These are phyloP conservation scores for Penicilliopsis zonata DNA, from an alignment of 495 filamentous ascomycete species.

Conservation along the genomic window DNA sequence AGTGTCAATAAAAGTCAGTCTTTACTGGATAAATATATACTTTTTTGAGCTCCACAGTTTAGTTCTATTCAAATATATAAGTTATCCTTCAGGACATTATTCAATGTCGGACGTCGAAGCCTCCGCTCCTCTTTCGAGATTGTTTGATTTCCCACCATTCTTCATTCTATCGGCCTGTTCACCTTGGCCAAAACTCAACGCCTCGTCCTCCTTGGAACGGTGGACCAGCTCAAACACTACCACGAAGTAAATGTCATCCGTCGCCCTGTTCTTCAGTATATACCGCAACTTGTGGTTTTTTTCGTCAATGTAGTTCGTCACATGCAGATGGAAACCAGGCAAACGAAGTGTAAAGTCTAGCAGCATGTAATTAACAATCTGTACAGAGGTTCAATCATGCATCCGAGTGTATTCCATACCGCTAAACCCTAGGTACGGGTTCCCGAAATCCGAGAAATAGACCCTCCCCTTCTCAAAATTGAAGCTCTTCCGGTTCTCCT, in stretches of 20 bases:
- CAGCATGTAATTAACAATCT: conserved; percentile 1
- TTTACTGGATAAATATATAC: too few relatives aligned
- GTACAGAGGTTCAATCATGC: background rate
- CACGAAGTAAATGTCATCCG: conserved; percentile 61
- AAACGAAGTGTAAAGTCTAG: conserved; percentile 66
- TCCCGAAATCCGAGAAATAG: conserved; percentile 79
- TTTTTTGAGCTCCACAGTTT: too few relatives aligned
- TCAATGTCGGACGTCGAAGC: conserved; percentile 13
- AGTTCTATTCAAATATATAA: conserved; percentile 1
- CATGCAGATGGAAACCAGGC: conserved; percentile 65
- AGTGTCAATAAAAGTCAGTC: background rate
- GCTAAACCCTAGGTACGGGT: conserved; percentile 82
- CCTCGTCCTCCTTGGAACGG: conserved; percentile 6
- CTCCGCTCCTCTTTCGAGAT: conserved; percentile 16
- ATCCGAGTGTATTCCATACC: conserved; percentile 25
- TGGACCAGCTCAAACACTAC: conserved; percentile 62
- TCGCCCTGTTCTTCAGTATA: conserved; percentile 65
- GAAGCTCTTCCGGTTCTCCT: conserved; percentile 33
- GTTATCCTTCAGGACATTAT: conserved; percentile 3
- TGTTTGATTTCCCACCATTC: conserved; percentile 6
- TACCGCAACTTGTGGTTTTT: conserved; percentile 73
- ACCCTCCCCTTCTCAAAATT: conserved; percentile 45
- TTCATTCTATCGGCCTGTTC: background rate
- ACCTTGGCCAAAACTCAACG: conserved; percentile 2
- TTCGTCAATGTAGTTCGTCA: conserved; percentile 73